These are phyloP conservation scores for Emergomyces orientalis DNA, from an alignment of 2,329 filamentous ascomycete genomes.

Conservation along the genomic window DNA sequence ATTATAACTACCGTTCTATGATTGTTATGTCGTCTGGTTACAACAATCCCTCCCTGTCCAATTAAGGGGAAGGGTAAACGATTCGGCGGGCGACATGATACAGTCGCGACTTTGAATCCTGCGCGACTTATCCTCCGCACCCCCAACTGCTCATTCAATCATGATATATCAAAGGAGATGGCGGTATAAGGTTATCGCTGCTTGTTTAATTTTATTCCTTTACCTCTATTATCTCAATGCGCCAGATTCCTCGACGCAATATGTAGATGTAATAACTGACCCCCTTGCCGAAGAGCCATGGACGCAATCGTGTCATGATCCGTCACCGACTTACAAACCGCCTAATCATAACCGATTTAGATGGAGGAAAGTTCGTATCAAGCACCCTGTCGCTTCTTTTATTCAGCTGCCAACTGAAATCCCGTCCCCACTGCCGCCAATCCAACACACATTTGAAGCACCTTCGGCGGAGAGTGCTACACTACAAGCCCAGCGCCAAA, in stretches of 20 bases:
- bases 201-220: not conserved
- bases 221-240: not conserved
- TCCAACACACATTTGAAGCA: not conserved
- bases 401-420: conserved; percentile 4
- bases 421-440: not conserved
- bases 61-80: not conserved
- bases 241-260: not conserved
- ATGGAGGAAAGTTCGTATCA: conserved; percentile 1
- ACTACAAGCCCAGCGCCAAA: conserved; percentile 2
- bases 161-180: not conserved
- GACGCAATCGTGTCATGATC: conserved; percentile 1
- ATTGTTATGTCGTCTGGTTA: not conserved
- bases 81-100: not conserved
- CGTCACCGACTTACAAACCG: not conserved
- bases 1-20: not conserved
- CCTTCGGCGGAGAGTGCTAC: not conserved
- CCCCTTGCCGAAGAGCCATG: not conserved
- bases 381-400: not conserved
- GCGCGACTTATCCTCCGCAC: not conserved
- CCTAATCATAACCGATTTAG: conserved; percentile 3
- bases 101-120: not conserved
- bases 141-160: not conserved
- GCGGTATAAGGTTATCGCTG: not conserved
- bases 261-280: not conserved
- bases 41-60: not conserved